phyloP scores from a whole-genome alignment of 148 eudicot species.

The Chenopodium album region DNA sequence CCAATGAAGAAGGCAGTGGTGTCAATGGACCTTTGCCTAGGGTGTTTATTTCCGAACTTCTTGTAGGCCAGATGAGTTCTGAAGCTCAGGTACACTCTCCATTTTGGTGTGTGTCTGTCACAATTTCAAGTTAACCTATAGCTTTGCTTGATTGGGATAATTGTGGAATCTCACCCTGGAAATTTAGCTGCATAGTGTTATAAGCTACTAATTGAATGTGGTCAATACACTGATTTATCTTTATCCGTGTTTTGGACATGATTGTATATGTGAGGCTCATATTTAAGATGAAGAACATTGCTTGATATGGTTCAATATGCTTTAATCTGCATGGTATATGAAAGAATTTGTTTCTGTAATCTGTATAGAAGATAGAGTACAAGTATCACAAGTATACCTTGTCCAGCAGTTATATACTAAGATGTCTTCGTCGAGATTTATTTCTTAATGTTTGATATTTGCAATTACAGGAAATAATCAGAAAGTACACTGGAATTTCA shows the following conservation, averaged over 20 bases:
- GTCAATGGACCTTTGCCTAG: slow-evolving; percentile 85
- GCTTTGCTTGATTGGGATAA: no score
- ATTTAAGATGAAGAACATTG: background rate
- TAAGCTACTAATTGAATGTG: background rate
- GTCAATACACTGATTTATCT: background rate
- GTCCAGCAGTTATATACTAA: background rate
- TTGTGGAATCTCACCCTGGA: background rate
- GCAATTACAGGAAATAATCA: slow-evolving; percentile 63
- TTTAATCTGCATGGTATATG: background rate
- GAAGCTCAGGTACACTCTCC: slow-evolving; percentile 67
- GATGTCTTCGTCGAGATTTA: background rate
- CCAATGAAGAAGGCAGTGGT: slow-evolving; percentile 54
- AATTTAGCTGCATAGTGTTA: background rate
- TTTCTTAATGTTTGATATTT: slow-evolving; percentile 5
- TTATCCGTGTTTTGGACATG: background rate
- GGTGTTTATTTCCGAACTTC: slow-evolving; percentile 93
- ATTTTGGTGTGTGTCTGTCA: background rate
- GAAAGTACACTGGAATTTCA: slow-evolving; percentile 68
- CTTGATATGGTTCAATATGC: background rate
- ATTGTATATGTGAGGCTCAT: background rate
- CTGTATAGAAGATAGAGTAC: background rate
- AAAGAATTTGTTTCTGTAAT: background rate
- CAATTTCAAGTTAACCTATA: background rate
- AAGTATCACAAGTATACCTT: no score
- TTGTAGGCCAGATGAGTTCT: slow-evolving; percentile 85